Base-by-base conservation (phyloP, 495 filamentous ascomycete genomes). In the Podospora bellae-mahoneyi region DNA sequence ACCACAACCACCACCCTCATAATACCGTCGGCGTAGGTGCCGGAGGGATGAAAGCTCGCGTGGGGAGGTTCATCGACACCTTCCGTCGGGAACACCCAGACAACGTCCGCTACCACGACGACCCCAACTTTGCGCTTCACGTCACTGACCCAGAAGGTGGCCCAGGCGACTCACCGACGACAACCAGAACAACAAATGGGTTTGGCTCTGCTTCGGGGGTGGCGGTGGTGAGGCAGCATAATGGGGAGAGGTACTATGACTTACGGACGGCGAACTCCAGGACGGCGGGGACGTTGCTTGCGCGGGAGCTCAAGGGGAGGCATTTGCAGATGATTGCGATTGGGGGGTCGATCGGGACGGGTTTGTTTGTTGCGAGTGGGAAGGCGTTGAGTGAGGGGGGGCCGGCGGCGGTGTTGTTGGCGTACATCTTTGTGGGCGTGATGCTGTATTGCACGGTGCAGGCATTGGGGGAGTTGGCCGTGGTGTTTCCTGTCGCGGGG, bases 241-340 rank as follows among this genome's bases (percentile, higher is more conserved):
- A 55, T 9, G 73, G 70, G 30, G 62, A 28, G 48, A 66, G 75
- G 19, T 77, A 75, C 70, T 77, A 73, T 54, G 75, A 77, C 68
- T 20, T 76, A 27, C 70, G 67, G 23, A 28, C 57, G 15, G 75
- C 74, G 16, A 73, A 59, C 55, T 27, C 44, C 60, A 70, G 72
- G 54, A 76, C 74, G 60, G 74, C 75, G 20, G 73, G 69, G 66
- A 72, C 72, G 28, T 64, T 75, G n/a, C 83, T 98, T 32, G 85
- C 90, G 60, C 83, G 95, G 66, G 85, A 84, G 71, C 77, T 97
- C 60, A 96, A 96, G 79, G 88, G 89, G 5, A 85, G 94, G 19
- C 94, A 97, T 79, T 77, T 97, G 73, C 93, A 97, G 83, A 97
- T 97, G 93, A 97, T 97, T 81, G 94, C 94, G 20, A 97, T 97